Evolutionary conservation across 2,329 filamentous ascomycete genomes (phyloP).

Genomic region (Gremmenia infestans): DNA sequence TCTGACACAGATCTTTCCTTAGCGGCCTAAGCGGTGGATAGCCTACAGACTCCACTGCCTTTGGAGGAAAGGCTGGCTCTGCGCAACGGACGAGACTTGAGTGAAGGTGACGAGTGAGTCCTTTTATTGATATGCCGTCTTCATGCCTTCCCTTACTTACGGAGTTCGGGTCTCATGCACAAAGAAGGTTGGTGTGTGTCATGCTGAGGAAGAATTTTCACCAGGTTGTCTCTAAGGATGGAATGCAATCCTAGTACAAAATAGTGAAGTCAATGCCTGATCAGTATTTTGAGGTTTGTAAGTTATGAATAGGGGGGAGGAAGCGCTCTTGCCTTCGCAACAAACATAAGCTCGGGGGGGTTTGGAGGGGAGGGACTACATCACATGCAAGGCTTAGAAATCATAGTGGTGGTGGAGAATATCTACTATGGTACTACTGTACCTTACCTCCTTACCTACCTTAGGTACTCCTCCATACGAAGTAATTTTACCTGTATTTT

Average conservation of each 20-base stretch:
- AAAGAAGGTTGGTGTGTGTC: not conserved
- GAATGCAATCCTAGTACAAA: not conserved
- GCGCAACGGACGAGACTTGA: not conserved
- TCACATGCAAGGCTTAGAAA: not conserved
- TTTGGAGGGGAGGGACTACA: not conserved
- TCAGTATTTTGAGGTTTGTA: not conserved
- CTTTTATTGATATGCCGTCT: not conserved
- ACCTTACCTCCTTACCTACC: too few relatives aligned
- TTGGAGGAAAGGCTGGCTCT: slow-evolving; percentile 4
- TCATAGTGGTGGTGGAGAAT: not conserved
- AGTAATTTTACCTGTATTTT: too few relatives aligned
- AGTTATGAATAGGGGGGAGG: not conserved
- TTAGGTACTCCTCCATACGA: too few relatives aligned
- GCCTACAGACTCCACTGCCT: not conserved
- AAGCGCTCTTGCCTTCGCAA: not conserved
- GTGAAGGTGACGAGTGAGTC: not conserved
- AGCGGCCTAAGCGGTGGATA: not conserved
- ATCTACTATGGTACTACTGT: too few relatives aligned
- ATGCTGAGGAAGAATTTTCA: not conserved
- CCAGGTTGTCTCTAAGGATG: too few relatives aligned
- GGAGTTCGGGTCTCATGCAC: slow-evolving; percentile 6
- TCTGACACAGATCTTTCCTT: slow-evolving; percentile 21
- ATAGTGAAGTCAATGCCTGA: not conserved
- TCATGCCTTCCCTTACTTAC: not conserved
- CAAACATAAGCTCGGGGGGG: not conserved